Percentiles rank a stretch among this genome's conserved stretches.
phyloP scores from a whole-genome alignment of 306 rosid species.

The Gillenia trifoliata region DNA sequence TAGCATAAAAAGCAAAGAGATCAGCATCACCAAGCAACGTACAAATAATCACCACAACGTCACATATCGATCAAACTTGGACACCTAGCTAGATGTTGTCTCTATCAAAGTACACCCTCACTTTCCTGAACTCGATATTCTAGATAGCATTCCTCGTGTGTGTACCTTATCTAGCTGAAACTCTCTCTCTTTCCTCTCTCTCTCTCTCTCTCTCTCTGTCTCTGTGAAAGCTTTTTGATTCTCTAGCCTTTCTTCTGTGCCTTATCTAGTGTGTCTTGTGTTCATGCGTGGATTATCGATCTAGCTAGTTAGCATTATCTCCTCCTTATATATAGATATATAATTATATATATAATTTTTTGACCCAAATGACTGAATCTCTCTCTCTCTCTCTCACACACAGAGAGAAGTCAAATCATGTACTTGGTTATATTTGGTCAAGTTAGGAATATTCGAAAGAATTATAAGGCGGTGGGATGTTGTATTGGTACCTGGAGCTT shows the following conservation, averaged over 20 bases:
- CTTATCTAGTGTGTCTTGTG: neutral
- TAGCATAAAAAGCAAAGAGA: neutral
- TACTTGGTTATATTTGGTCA: too few relatives aligned
- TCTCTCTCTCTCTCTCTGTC: neutral
- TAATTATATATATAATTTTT: neutral
- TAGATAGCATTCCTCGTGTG: neutral
- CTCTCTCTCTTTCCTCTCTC: neutral
- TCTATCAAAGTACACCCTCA: neutral
- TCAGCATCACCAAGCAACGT: neutral
- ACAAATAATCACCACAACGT: too few relatives aligned
- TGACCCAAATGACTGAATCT: neutral
- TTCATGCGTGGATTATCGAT: neutral
- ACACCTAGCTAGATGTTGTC: neutral
- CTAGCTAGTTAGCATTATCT: too few relatives aligned
- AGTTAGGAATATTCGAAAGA: too few relatives aligned
- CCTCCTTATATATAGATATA: too few relatives aligned
- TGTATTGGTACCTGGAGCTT: constrained; percentile 28
- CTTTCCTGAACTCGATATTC: neutral
- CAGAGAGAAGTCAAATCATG: neutral
- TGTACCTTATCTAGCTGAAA: neutral
- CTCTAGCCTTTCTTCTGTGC: neutral
- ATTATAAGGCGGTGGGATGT: too few relatives aligned
- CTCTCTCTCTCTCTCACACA: neutral
- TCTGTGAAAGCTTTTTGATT: neutral
- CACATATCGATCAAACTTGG: neutral